phyloP scores from a whole-genome alignment of 176 grass and related monocot species.

The Aegilops longissima region DNA sequence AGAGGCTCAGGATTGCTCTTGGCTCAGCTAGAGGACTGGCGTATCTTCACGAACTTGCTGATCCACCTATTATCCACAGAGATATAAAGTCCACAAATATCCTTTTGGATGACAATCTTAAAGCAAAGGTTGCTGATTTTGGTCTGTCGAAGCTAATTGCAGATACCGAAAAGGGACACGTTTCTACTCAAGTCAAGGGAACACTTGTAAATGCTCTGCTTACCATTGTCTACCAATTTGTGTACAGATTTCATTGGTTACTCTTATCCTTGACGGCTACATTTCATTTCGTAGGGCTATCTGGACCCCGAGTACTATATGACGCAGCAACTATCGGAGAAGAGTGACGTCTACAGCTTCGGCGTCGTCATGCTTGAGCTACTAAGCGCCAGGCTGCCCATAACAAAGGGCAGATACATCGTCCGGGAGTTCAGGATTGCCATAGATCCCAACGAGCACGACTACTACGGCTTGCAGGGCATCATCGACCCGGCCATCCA shows the following conservation, averaged over 20 bases:
- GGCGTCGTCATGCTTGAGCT: conserved; percentile 83
- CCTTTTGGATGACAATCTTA: conserved; percentile 75
- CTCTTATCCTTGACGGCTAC: neutral
- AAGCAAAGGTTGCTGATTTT: conserved; percentile 92
- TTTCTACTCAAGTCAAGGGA: conserved; percentile 94
- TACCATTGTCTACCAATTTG: neutral
- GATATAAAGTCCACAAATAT: conserved; percentile 92
- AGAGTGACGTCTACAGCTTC: conserved; percentile 87
- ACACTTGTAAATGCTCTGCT: conserved; percentile 54
- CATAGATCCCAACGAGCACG: conserved; percentile 51
- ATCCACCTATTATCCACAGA: conserved; percentile 92
- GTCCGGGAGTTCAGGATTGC: conserved; percentile 61
- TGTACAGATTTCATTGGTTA: neutral
- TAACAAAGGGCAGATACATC: conserved; percentile 65
- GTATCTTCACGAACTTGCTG: conserved; percentile 82
- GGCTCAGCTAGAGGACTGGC: conserved; percentile 79
- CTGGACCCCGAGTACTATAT: conserved; percentile 95
- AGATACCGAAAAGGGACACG: conserved; percentile 62
- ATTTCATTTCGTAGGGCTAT: conserved; percentile 55
- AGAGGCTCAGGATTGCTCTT: conserved; percentile 68
- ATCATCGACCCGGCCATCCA: conserved; percentile 59
- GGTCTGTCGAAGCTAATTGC: conserved; percentile 69
- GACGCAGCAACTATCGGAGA: conserved; percentile 78
- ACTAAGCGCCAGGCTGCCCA: conserved; percentile 50
- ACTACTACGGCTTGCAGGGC: conserved; percentile 59